Evolutionary conservation across 805 yeast genomes (phyloP), one percentile per base, ranked within the genome.

Genomic region (Nakazawaea wickerhamii): DNA sequence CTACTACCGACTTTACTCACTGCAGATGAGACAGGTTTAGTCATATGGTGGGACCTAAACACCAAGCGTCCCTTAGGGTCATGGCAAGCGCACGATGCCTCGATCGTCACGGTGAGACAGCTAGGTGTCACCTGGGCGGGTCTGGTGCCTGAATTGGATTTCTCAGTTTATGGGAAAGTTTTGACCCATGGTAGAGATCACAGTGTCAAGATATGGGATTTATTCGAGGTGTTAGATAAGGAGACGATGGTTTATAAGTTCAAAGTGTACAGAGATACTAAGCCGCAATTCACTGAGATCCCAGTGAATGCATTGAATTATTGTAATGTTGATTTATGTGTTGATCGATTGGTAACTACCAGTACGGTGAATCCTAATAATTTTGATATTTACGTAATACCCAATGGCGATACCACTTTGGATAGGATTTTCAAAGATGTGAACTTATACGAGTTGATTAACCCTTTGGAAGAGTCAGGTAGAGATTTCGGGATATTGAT

Each of bases 231-330:
- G 28, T 32, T 39, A 30, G 49, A 50, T 28, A 44, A 47, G 13
- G 25, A 35, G 9, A 38, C 33, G 19, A 48, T 31, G 38, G 43
- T 54, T 1, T 49, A 51, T 41, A 55, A 44, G 36, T 47, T 45
- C 17, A 22, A 49, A 3, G 25, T 34, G 13, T n/a, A n/a, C n/a
- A n/a, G n/a, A n/a, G n/a, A n/a, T n/a, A n/a, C 52, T 18, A 42
- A 41, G 22, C 68, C 68, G 9, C 22, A 26, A 5, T 27, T 26
- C 33, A 68, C 71, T 47, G 69, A 73, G 14, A 66, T 83, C 49
- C 89, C 89, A 5, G 83, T 84, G 33, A 87, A 87, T 57, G 68
- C 86, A 4, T 62, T 87, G 48, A 86, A 84, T 51, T 87, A 81
- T 57, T 74, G 88, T 50, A 77, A 79, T 42, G 77, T 81, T n/a